Percentiles rank a stretch among this genome's conserved stretches.
Evolutionary conservation across 345 rosid genomes (phyloP).

Genomic region (Raphanus sativus): DNA sequence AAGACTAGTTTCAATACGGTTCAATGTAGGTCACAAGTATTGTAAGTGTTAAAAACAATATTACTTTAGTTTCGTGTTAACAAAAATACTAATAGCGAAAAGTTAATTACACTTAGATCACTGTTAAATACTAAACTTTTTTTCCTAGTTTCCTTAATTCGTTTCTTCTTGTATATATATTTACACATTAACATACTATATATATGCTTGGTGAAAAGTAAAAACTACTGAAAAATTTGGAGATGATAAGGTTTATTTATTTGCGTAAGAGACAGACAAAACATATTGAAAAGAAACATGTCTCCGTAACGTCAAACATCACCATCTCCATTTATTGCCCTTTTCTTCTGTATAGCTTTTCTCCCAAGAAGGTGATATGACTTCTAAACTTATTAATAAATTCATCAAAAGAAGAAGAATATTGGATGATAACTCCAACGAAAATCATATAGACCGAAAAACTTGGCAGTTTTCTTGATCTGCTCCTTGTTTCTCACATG

Average conservation of each 20-base stretch:
- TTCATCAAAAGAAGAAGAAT: conserved; percentile 5
- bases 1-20: background rate
- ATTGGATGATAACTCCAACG: conserved; percentile 15
- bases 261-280: conserved; percentile 20
- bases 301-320: conserved; percentile 36
- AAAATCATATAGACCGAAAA: conserved; percentile 7
- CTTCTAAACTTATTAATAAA: background rate
- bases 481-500: conserved; percentile 34
- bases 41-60: background rate
- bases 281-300: conserved; percentile 32
- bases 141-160: background rate
- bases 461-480: conserved; percentile 12
- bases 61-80: background rate
- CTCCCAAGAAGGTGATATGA: conserved; percentile 15
- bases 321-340: conserved; percentile 31
- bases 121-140: background rate
- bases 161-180: background rate
- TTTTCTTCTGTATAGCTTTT: background rate
- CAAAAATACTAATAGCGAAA: background rate
- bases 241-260: conserved; percentile 23
- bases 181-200: background rate
- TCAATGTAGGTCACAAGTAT: background rate
- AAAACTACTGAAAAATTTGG: conserved; percentile 13
- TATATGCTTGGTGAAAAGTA: conserved; percentile 30
- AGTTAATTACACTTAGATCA: background rate